phyloP scores from a whole-genome alignment of 148 eudicot genomes.

The Talinum fruticosum region DNA sequence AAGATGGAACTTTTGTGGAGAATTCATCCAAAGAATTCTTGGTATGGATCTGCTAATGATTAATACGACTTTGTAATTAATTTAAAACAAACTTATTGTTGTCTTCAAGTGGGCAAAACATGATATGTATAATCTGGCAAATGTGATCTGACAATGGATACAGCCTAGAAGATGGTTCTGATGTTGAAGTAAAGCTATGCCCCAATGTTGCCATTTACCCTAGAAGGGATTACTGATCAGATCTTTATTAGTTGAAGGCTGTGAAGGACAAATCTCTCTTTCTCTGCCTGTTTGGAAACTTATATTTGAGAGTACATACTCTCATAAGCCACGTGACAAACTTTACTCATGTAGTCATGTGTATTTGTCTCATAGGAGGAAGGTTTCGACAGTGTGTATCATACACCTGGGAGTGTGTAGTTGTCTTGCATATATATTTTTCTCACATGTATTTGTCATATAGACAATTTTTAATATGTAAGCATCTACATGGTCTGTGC shows the following conservation, averaged over 20 bases:
- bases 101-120: neutral
- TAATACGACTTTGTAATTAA: neutral
- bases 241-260: neutral
- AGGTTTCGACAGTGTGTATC: too few species aligned
- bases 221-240: neutral
- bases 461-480: too few species aligned
- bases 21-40: conserved; percentile 29
- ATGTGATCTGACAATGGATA: neutral
- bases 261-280: neutral
- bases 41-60: conserved; percentile 24
- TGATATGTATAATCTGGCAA: neutral
- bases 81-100: neutral
- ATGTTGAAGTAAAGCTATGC: neutral
- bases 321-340: too few species aligned
- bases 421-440: too few species aligned
- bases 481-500: too few species aligned
- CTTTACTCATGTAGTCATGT: too few species aligned
- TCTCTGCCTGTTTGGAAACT: neutral
- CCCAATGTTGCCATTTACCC: neutral
- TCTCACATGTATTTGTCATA: too few species aligned
- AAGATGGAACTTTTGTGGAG: conserved; percentile 33
- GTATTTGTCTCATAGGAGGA: too few species aligned
- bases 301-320: neutral
- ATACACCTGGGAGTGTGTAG: too few species aligned
- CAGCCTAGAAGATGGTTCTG: neutral